Conservation (phyloP, 108 stramenopile genomes). For the Cyclotella cryptica region DNA sequence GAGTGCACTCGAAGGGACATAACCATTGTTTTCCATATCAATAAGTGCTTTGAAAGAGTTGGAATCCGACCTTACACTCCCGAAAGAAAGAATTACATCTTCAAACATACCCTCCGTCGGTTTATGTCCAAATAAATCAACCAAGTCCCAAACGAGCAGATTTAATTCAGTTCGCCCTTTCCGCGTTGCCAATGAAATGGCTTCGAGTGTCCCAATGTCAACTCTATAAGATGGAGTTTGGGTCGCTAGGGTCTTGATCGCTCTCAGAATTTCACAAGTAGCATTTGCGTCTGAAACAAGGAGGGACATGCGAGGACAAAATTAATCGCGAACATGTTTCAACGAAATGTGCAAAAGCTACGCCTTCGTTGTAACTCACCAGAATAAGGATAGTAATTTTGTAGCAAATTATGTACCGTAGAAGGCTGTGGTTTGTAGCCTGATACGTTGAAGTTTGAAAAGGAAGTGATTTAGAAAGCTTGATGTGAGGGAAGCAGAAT, state of each 20-base stretch:
- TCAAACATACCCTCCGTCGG: conserved; percentile 78
- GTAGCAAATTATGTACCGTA: conserved; percentile 26
- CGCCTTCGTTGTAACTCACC: background rate
- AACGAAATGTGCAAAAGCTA: no score
- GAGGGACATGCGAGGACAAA: background rate
- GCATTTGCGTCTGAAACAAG: background rate
- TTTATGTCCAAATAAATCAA: conserved; percentile 60
- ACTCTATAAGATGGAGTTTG: conserved; percentile 11
- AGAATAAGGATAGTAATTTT: conserved; percentile 44
- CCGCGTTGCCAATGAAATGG: conserved; percentile 61
- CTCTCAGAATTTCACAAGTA: conserved; percentile 19
- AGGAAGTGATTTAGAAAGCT: background rate
- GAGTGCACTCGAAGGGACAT: conserved; percentile 59
- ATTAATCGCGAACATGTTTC: no score
- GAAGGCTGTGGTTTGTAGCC: conserved; percentile 42
- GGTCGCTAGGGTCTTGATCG: conserved; percentile 29
- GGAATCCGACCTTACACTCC: conserved; percentile 25
- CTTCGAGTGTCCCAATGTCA: conserved; percentile 66
- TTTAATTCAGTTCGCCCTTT: conserved; percentile 48
- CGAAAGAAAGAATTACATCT: conserved; percentile 70
- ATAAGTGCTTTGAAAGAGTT: conserved; percentile 60
- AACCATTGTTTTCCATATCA: conserved; percentile 74
- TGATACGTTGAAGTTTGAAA: background rate
- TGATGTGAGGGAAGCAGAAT: background rate
- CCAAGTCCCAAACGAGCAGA: conserved; percentile 69